Evolutionary conservation across 2,329 filamentous ascomycete species (phyloP).

Genomic region (Penicillium sp.): DNA sequence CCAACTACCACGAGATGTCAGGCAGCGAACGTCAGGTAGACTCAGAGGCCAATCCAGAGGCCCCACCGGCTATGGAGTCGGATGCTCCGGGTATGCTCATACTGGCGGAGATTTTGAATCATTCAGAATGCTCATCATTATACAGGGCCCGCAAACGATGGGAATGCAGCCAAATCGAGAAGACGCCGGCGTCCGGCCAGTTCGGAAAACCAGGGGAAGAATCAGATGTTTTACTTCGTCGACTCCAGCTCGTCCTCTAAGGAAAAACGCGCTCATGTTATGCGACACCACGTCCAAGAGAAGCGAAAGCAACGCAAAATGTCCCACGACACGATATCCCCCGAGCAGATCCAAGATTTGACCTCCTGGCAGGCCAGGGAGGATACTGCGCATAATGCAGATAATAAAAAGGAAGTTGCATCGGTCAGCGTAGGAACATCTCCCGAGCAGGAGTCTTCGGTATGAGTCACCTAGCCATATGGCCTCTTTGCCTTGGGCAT

Average conservation of each 20-base stretch:
- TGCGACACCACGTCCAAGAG: conserved; percentile 46
- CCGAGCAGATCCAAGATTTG: conserved; percentile 4
- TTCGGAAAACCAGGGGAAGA: conserved; percentile 24
- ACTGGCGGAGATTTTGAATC: neutral
- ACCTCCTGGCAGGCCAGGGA: conserved; percentile 4
- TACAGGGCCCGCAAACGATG: conserved; percentile 22
- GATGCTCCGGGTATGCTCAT: neutral
- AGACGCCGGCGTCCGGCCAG: conserved; percentile 29
- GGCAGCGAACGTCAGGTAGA: conserved; percentile 12
- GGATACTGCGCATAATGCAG: conserved; percentile 7
- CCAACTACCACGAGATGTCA: conserved; percentile 18
- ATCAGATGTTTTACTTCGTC: conserved; percentile 43
- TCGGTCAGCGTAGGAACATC: neutral
- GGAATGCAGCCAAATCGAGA: conserved; percentile 20
- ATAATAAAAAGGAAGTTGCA: conserved; percentile 1
- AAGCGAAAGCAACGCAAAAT: conserved; percentile 37
- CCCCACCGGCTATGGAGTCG: neutral
- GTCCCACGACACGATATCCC: conserved; percentile 15
- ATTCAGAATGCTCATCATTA: conserved; percentile 2
- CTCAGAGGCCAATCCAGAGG: conserved; percentile 1
- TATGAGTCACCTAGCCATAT: conserved; percentile 11
- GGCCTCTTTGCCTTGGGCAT: neutral
- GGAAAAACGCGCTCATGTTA: conserved; percentile 46
- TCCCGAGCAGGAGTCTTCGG: conserved; percentile 15
- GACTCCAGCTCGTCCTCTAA: conserved; percentile 41